phyloP scores from a whole-genome alignment of 257 asterid species.

The Fraxinus americana region DNA sequence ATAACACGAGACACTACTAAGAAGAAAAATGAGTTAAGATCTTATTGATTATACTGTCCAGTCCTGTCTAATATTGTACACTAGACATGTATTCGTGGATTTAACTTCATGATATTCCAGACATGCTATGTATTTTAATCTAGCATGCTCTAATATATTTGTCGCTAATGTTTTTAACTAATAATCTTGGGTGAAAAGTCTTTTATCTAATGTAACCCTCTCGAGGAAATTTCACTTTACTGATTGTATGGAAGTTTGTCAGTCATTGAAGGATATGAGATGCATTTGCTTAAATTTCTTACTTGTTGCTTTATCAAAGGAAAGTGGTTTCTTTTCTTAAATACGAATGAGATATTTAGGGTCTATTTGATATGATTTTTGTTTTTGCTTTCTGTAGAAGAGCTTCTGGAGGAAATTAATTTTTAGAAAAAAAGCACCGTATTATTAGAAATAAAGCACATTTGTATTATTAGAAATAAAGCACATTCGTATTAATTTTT shows the following conservation, averaged over 20 bases:
- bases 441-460: no score
- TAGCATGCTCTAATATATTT: neutral
- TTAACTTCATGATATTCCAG: neutral
- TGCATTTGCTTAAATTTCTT: neutral
- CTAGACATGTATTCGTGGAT: neutral
- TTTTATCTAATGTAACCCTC: neutral
- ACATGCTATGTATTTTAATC: neutral
- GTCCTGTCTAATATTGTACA: neutral
- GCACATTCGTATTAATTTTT: no score
- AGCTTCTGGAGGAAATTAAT: no score
- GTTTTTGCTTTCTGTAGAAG: no score
- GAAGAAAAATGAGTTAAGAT: neutral
- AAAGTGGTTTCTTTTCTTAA: neutral
- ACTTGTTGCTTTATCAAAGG: neutral
- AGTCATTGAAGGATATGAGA: neutral
- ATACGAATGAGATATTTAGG: neutral
- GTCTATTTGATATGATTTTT: no score
- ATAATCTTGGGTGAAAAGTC: neutral
- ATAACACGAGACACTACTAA: no score
- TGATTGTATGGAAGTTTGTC: neutral
- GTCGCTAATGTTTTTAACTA: neutral
- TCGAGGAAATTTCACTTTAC: neutral
- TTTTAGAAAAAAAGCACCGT: no score
- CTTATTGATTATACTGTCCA: no score
- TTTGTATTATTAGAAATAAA: no score